These are phyloP conservation scores for Tuber aestivum DNA, from an alignment of 495 filamentous ascomycete genomes.

Conservation along the genomic window DNA sequence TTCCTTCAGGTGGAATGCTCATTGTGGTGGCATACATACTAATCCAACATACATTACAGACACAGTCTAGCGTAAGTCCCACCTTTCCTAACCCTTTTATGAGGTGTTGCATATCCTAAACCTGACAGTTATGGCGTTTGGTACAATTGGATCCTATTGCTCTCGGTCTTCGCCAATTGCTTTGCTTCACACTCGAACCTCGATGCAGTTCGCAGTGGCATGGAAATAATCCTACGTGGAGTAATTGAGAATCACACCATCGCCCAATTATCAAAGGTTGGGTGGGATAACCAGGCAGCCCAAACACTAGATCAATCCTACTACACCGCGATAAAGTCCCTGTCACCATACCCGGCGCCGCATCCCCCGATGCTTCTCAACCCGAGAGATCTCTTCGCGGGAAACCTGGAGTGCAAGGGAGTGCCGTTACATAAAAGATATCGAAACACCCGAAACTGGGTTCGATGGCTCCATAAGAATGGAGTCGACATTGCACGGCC, in stretches of 20 bases:
- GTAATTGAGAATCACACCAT: constrained; percentile 31
- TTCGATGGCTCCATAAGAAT: constrained; percentile 35
- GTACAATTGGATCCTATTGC: constrained; percentile 41
- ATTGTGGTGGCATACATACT: constrained; percentile 16
- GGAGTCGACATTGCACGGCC: constrained; percentile 31
- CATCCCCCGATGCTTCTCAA: constrained; percentile 22
- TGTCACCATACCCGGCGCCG: constrained; percentile 11
- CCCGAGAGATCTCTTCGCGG: constrained; percentile 13
- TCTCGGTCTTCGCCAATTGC: constrained; percentile 41
- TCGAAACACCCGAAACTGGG: constrained; percentile 34
- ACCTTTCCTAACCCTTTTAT: not conserved
- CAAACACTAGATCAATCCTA: constrained; percentile 21
- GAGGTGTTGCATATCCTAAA: not conserved
- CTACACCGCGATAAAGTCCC: constrained; percentile 13
- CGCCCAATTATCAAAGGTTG: constrained; percentile 15
- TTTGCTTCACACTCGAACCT: constrained; percentile 39
- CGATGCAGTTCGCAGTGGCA: constrained; percentile 37
- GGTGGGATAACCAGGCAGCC: constrained; percentile 31
- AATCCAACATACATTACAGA: constrained; percentile 19
- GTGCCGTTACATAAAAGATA: constrained; percentile 32
- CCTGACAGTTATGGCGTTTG: constrained; percentile 36
- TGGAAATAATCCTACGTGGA: constrained; percentile 32
- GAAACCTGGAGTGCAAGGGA: constrained; percentile 26
- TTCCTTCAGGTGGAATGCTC: not conserved
- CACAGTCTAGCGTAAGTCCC: constrained; percentile 38